Evolutionary conservation across 257 asterid genomes (phyloP).

Genomic region (Jasminum sambac): DNA sequence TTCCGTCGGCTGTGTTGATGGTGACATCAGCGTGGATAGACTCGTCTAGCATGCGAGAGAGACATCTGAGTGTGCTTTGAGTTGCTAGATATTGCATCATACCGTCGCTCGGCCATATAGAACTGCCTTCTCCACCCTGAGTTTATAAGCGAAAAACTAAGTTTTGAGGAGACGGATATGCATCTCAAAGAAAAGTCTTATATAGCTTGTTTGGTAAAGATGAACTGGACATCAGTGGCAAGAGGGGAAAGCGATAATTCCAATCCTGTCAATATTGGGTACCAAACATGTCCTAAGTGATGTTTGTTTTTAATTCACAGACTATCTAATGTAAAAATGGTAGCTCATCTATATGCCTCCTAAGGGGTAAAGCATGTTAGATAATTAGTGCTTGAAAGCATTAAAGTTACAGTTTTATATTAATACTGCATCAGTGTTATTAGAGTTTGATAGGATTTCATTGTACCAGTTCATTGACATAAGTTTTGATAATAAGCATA

Average conservation of each 20-base stretch:
- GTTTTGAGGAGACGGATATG: background rate
- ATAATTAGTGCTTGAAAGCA: no score
- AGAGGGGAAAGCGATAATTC: background rate
- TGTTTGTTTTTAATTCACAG: background rate
- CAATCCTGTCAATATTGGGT: background rate
- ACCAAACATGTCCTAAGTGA: background rate
- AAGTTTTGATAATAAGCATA: no score
- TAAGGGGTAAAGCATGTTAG: background rate
- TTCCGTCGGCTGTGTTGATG: conserved; percentile 80
- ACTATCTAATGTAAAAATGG: background rate
- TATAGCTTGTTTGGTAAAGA: background rate
- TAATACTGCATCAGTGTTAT: no score
- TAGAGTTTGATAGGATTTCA: no score
- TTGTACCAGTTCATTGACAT: no score
- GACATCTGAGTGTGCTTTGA: conserved; percentile 65
- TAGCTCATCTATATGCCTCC: background rate
- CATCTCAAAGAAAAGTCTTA: background rate
- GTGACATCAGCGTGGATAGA: conserved; percentile 76
- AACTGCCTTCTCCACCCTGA: conserved; percentile 74
- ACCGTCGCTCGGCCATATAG: conserved; percentile 73
- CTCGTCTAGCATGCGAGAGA: conserved; percentile 80
- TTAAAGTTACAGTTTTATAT: no score
- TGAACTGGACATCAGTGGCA: background rate
- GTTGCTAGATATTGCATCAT: conserved; percentile 54
- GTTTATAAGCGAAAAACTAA: conserved; percentile 9